A percentile compares a stretch with the other conserved stretches of the same genome.
Evolutionary conservation across 129 eudicot species (phyloP).

Genomic region (Flaveria ramosissima): DNA sequence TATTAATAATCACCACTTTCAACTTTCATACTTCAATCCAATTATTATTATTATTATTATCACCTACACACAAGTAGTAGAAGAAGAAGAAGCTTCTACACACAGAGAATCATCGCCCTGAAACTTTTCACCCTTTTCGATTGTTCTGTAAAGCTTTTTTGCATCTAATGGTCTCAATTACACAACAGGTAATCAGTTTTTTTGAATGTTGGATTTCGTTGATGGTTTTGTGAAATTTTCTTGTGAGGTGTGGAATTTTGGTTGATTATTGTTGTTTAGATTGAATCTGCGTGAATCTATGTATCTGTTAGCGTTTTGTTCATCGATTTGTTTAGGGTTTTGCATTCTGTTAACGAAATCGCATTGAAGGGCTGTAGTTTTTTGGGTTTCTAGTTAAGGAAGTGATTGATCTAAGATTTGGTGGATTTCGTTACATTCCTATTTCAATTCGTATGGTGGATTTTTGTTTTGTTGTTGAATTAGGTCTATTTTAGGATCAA

Average conservation of each 20-base stretch:
- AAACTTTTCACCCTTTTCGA: too few species aligned
- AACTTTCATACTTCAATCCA: conserved; percentile 4
- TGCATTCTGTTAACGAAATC: background rate
- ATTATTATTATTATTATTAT: background rate
- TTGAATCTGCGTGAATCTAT: background rate
- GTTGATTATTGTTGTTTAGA: conserved; percentile 1
- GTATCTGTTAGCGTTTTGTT: background rate
- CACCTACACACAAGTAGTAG: background rate
- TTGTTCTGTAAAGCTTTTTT: background rate
- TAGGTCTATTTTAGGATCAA: conserved; percentile 16
- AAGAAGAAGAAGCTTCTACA: background rate
- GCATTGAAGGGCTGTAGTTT: background rate
- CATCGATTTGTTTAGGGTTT: conserved; percentile 13
- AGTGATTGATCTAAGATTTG: background rate
- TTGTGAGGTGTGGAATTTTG: background rate
- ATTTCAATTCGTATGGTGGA: conserved; percentile 2
- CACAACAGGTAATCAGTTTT: conserved; percentile 21
- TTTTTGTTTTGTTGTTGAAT: background rate
- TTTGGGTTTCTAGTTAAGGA: background rate
- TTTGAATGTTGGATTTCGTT: background rate
- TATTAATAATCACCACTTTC: background rate
- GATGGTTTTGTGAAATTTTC: conserved; percentile 5
- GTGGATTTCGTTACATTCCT: conserved; percentile 6
- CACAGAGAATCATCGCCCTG: background rate
- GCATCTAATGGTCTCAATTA: conserved; percentile 6